Base-by-base conservation (phyloP, 768 basidiomycete species). In the Russula earlei region DNA sequence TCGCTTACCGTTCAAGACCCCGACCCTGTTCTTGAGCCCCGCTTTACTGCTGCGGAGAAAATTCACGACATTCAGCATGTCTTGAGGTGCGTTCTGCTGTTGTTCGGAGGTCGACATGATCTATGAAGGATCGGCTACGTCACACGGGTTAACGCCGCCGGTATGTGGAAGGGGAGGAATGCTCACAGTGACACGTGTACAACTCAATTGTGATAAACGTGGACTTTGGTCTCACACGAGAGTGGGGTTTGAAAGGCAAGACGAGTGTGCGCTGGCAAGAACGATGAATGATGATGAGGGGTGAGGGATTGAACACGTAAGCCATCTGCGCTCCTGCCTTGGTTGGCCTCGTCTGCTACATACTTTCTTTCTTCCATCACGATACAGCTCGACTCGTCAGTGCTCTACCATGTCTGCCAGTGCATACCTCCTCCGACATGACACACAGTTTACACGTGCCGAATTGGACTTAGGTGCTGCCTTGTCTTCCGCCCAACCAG, bases 1-100 rank as follows among this genome's bases (percentile, higher is more conserved):
- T 34, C 95, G 84, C 71, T 95, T 96, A 22, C 95, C 95, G 64
- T 91, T 91, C 65, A 97, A 72, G 9, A 93, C 87, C 20, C 96
- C 96, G 10, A 87, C 84, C 61, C 91, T 79, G 52, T 85, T 79
- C 75, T 96, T 97, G 64, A 97, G 82, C 2, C 91, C 91, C 14
- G 90, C 77, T 65, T 83, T 85, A 63, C 87, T 84, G 62, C 87
- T 84, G 43, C 96, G 83, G 48, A 99, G 75, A 66, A 89, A 99
- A 62, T 88, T 80, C 52, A 89, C 89, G 47, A 93, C 84, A 65
- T 83, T 85, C 64, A 84, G 83, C 49, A 91, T 72, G 49, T 94
- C 85, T 44, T 82, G 77, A 12, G 91, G 81, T 15, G 93, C 91
- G 67, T 81, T 84, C 33, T 75, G 75, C 69, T 92, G 90, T 64